Evolutionary conservation across 2,329 filamentous ascomycete genomes (phyloP).

Genomic region (Hypoxylon sp.): DNA sequence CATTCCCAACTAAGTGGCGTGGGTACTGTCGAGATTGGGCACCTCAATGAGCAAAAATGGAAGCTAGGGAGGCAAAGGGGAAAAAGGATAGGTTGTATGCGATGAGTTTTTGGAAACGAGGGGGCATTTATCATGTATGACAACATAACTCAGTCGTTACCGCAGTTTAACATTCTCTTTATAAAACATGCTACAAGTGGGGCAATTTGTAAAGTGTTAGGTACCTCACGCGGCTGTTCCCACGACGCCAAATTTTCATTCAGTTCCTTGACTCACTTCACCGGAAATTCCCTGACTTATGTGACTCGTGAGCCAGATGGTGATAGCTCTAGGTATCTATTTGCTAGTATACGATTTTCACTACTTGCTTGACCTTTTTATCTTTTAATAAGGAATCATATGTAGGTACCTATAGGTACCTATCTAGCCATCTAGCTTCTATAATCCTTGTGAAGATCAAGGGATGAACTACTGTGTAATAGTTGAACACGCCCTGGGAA

Average conservation of each 20-base stretch:
- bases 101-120: not conserved
- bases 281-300: too few species aligned
- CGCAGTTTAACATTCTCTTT: not conserved
- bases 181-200: not conserved
- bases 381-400: not conserved
- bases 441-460: not conserved
- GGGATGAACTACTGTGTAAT: not conserved
- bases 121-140: not conserved
- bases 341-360: too few species aligned
- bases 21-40: not conserved
- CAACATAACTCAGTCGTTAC: constrained; percentile 7
- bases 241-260: too few species aligned
- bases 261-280: too few species aligned
- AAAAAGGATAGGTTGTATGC: not conserved
- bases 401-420: too few species aligned
- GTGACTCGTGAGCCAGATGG: too few species aligned
- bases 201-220: not conserved
- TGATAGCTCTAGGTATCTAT: too few species aligned
- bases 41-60: not conserved
- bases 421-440: not conserved
- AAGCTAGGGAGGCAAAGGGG: not conserved
- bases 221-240: not conserved
- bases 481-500: not conserved
- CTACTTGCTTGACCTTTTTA: not conserved
- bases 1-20: constrained; percentile 5